These are phyloP conservation scores for Alternaria sp. DNA, from an alignment of 2,329 filamentous ascomycete genomes.

Conservation along the genomic window DNA sequence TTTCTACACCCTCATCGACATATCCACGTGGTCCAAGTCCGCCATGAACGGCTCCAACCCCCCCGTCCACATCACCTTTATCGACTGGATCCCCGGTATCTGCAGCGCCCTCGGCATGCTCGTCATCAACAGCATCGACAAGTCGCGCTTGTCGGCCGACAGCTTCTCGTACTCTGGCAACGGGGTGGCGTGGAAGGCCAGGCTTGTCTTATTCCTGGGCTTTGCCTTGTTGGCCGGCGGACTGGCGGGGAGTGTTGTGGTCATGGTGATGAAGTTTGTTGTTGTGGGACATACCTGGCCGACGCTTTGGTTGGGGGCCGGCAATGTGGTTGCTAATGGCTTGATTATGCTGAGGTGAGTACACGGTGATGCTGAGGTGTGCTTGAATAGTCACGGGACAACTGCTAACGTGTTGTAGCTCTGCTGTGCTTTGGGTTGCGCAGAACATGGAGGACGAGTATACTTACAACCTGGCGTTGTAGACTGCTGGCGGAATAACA, in stretches of 20 bases:
- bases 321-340: constrained; percentile 70
- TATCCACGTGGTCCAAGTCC: constrained; percentile 69
- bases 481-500: background rate
- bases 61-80: constrained; percentile 69
- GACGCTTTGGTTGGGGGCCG: constrained; percentile 72
- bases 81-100: constrained; percentile 76
- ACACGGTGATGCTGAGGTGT: background rate
- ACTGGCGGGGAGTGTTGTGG: constrained; percentile 71
- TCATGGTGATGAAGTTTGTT: constrained; percentile 73
- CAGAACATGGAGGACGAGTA: constrained; percentile 79
- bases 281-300: constrained; percentile 66
- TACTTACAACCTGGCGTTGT: constrained; percentile 73
- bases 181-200: constrained; percentile 74
- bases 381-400: background rate
- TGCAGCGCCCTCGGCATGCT: constrained; percentile 75
- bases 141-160: constrained; percentile 69
- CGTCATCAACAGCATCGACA: constrained; percentile 76
- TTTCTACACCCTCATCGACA: constrained; percentile 74
- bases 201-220: constrained; percentile 72
- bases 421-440: constrained; percentile 71
- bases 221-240: constrained; percentile 75
- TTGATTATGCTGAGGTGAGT: constrained; percentile 71
- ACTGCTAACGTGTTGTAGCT: constrained; percentile 54
- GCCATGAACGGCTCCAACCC: constrained; percentile 65
- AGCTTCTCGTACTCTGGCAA: constrained; percentile 71